Percentiles rank a stretch among this genome's conserved stretches.
These are phyloP conservation scores for Thalassiosira profunda DNA, from an alignment of 108 stramenopile genomes.

Conservation along the genomic window DNA sequence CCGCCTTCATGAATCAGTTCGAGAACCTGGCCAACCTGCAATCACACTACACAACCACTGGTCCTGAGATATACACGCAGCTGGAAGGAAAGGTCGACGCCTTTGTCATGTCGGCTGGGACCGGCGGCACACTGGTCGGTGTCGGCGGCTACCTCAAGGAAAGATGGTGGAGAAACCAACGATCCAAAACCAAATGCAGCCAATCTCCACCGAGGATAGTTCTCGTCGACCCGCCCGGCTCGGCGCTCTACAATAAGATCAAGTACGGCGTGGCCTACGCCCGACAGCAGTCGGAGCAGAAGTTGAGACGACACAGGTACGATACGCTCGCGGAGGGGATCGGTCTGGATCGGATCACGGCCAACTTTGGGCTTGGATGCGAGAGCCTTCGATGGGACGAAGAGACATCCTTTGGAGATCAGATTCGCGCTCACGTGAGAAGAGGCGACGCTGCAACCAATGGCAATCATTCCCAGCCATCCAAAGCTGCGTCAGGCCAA, in stretches of 20 bases:
- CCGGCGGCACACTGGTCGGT: conserved; percentile 96
- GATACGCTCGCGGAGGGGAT: conserved; percentile 97
- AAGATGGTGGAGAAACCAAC: conserved; percentile 23
- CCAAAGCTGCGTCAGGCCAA: conserved; percentile 2
- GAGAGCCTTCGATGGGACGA: conserved; percentile 24
- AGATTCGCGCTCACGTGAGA: no score
- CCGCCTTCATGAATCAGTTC: conserved; percentile 97
- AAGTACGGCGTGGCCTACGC: conserved; percentile 94
- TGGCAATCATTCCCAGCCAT: neutral
- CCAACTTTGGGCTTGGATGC: conserved; percentile 83
- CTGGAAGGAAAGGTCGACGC: conserved; percentile 72
- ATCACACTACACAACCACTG: conserved; percentile 88
- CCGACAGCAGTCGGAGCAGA: conserved; percentile 82
- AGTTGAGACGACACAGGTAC: conserved; percentile 90
- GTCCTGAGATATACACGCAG: conserved; percentile 90
- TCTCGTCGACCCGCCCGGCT: conserved; percentile 95
- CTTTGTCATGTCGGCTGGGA: conserved; percentile 97
- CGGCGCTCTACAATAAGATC: conserved; percentile 87
- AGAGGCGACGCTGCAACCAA: neutral
- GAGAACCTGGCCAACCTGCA: conserved; percentile 90
- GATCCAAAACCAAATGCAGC: neutral
- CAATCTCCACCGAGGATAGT: conserved; percentile 52
- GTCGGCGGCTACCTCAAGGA: conserved; percentile 84
- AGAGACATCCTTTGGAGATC: conserved; percentile 3
- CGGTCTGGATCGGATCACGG: conserved; percentile 94